A percentile compares a stretch with the other conserved stretches of the same genome.
phyloP scores from a whole-genome alignment of 371 early-diverging fungal genomes.

The Batrachochytrium dendrobatidis region DNA sequence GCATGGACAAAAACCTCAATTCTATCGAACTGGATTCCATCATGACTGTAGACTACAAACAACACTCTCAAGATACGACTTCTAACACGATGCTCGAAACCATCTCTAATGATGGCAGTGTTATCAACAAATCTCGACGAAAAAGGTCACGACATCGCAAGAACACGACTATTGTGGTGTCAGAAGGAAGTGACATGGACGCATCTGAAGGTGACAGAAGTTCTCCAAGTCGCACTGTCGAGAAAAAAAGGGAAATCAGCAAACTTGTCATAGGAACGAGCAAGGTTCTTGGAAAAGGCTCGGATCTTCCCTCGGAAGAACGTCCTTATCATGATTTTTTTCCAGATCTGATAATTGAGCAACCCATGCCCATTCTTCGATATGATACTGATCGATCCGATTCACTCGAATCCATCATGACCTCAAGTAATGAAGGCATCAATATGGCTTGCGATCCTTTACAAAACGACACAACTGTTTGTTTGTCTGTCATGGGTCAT shows the following conservation, averaged over 20 bases:
- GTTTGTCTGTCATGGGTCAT: background rate
- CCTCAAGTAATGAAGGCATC: background rate
- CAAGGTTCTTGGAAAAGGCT: too few relatives aligned
- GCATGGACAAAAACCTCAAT: too few relatives aligned
- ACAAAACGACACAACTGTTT: background rate
- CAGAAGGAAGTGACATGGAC: background rate
- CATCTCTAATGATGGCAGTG: too few relatives aligned
- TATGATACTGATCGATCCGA: conserved; percentile 18
- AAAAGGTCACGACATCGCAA: conserved; percentile 7
- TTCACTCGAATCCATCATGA: background rate
- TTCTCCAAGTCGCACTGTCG: conserved; percentile 2
- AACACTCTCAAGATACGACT: too few relatives aligned
- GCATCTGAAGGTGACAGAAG: conserved; percentile 2
- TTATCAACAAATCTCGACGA: too few relatives aligned
- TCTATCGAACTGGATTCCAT: too few relatives aligned
- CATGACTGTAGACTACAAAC: too few relatives aligned
- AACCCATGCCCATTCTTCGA: conserved; percentile 41
- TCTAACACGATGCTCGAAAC: too few relatives aligned
- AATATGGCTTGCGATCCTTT: too few relatives aligned
- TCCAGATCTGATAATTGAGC: conserved; percentile 64
- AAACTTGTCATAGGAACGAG: too few relatives aligned
- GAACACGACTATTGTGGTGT: background rate
- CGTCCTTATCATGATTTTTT: conserved; percentile 69
- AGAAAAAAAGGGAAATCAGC: too few relatives aligned
- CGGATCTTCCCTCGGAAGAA: conserved; percentile 67